Conservation (phyloP, 208 protist species). For the Blastocrithidia nonstop region DNA sequence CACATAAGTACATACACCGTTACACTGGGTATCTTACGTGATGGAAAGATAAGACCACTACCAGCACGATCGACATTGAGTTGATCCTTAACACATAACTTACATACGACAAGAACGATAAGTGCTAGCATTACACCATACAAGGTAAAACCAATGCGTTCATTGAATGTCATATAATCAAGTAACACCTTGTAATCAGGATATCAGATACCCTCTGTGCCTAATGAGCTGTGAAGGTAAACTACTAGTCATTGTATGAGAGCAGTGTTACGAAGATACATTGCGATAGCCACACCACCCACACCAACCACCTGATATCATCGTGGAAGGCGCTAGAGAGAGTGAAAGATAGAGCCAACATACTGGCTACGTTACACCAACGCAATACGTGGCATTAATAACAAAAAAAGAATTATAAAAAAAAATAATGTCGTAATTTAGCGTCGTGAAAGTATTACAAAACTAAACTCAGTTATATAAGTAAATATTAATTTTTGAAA, state of each 20-base stretch:
- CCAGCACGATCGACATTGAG: constrained; percentile 18
- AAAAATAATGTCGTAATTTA: too few relatives aligned
- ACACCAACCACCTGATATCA: constrained; percentile 70
- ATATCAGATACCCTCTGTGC: constrained; percentile 60
- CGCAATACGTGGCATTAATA: not conserved
- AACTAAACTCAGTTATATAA: not conserved
- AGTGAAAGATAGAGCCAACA: constrained; percentile 48
- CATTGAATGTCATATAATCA: constrained; percentile 69
- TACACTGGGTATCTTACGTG: constrained; percentile 13
- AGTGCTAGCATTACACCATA: constrained; percentile 54
- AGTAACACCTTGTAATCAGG: constrained; percentile 47
- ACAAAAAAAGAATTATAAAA: not conserved
- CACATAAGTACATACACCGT: constrained; percentile 15
- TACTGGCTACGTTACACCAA: constrained; percentile 13
- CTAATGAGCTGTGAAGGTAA: constrained; percentile 66
- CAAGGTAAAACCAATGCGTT: constrained; percentile 69
- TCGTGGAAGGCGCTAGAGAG: constrained; percentile 56
- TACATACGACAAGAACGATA: constrained; percentile 23
- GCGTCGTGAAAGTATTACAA: too few relatives aligned
- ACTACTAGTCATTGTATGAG: constrained; percentile 54
- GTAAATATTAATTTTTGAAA: too few relatives aligned
- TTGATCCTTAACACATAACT: constrained; percentile 30
- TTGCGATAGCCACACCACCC: constrained; percentile 41
- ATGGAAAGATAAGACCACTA: constrained; percentile 30
- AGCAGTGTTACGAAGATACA: constrained; percentile 51